Percentiles rank a stretch among this genome's conserved stretches.
Evolutionary conservation across 2,329 filamentous ascomycete species (phyloP).

Genomic region (Bertia moriformis): DNA sequence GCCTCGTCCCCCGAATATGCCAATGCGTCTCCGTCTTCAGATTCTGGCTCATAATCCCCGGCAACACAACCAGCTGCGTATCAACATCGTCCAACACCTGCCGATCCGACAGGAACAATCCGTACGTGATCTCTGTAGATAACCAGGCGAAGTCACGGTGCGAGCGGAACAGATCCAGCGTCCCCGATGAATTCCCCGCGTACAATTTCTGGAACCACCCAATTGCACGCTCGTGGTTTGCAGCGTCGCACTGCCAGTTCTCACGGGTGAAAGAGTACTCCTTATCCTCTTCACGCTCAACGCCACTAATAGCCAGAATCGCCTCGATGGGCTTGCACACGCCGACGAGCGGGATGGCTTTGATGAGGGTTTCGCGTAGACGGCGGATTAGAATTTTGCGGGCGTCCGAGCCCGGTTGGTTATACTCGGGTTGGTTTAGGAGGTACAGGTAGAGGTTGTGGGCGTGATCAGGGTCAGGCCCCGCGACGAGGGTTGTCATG

Average conservation of each 20-base stretch:
- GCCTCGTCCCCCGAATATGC: constrained; percentile 24
- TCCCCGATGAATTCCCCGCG: constrained; percentile 18
- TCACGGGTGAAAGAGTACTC: constrained; percentile 32
- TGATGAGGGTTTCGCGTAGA: constrained; percentile 30
- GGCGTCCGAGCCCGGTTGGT: constrained; percentile 12
- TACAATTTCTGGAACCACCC: constrained; percentile 32
- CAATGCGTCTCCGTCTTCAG: constrained; percentile 21
- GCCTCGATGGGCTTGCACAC: constrained; percentile 35
- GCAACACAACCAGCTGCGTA: constrained; percentile 23
- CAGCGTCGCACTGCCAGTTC: constrained; percentile 31
- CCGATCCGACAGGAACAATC: constrained; percentile 27
- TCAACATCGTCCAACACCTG: constrained; percentile 22
- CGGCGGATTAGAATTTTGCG: constrained; percentile 21
- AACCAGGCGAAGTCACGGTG: constrained; percentile 17
- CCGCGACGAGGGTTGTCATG: constrained; percentile 22
- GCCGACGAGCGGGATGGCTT: constrained; percentile 29
- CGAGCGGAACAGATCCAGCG: background rate
- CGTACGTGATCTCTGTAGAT: constrained; percentile 26
- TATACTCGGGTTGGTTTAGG: constrained; percentile 22
- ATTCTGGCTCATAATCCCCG: constrained; percentile 27
- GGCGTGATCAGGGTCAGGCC: constrained; percentile 25
- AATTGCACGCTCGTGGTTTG: constrained; percentile 26
- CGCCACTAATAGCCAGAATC: constrained; percentile 28
- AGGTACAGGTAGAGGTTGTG: constrained; percentile 32
- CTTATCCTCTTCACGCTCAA: constrained; percentile 28